Evolutionary conservation across 495 filamentous ascomycete genomes (phyloP).

Genomic region (Penicillium malachiteum): DNA sequence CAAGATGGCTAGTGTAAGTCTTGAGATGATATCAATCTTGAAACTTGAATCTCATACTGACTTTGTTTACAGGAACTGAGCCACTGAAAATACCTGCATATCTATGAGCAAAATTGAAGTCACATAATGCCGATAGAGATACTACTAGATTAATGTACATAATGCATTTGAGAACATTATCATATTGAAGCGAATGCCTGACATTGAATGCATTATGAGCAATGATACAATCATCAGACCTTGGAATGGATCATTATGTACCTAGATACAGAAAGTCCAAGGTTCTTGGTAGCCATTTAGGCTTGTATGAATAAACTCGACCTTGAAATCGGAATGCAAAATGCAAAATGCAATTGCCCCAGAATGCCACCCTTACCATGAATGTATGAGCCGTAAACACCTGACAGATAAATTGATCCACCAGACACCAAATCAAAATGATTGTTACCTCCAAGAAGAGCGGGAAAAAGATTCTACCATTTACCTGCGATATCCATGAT

Average conservation of each 20-base stretch:
- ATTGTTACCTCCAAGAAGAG: background rate
- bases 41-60: background rate
- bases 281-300: no score
- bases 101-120: no score
- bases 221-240: no score
- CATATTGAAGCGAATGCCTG: no score
- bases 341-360: background rate
- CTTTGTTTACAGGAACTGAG: background rate
- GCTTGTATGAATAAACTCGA: no score
- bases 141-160: background rate
- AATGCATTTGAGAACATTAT: background rate
- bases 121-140: no score
- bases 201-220: no score
- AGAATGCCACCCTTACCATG: background rate
- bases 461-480: background rate
- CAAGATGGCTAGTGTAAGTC: slow-evolving; percentile 64
- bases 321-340: background rate
- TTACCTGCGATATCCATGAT: slow-evolving; percentile 12
- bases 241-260: no score
- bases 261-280: background rate
- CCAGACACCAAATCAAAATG: background rate
- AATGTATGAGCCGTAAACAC: background rate
- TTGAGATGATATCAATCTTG: background rate
- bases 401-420: background rate
- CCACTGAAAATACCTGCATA: background rate